Percentiles rank a stretch among this genome's conserved stretches.
Evolutionary conservation across 805 yeast genomes (phyloP).

Genomic region (Candida berthetii): DNA sequence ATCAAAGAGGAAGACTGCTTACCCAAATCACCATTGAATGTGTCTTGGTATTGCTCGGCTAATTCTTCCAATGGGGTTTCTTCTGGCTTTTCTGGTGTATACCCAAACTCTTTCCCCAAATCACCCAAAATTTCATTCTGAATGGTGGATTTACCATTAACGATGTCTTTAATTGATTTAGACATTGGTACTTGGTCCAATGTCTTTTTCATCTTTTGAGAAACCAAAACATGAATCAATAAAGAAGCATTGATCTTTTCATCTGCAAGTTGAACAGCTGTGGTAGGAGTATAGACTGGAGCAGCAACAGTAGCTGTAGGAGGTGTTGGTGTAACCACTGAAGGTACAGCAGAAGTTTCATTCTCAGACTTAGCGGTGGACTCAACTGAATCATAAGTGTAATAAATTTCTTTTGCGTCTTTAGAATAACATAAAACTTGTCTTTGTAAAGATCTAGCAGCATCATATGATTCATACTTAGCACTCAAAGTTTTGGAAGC

Average conservation of each 20-base stretch:
- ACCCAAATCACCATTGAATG: constrained; percentile 85
- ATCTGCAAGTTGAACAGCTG: constrained; percentile 81
- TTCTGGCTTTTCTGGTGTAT: constrained; percentile 98
- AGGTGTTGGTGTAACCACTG: constrained; percentile 50
- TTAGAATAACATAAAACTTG: constrained; percentile 93
- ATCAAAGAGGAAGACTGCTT: constrained; percentile 87
- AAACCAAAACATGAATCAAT: constrained; percentile 83
- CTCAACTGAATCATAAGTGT: constrained; percentile 71
- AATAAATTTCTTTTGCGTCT: constrained; percentile 94
- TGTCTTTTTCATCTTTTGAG: constrained; percentile 91
- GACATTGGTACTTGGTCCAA: constrained; percentile 79
- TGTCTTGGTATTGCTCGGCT: constrained; percentile 91
- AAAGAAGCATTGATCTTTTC: constrained; percentile 83
- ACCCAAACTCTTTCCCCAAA: constrained; percentile 95
- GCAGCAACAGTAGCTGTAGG: constrained; percentile 52
- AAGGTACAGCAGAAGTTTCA: constrained; percentile 28
- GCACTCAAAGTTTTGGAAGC: constrained; percentile 95
- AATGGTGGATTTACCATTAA: constrained; percentile 97
- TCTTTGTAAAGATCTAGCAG: constrained; percentile 81
- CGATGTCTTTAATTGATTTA: constrained; percentile 94
- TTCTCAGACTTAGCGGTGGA: constrained; percentile 24
- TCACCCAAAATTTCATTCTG: constrained; percentile 99
- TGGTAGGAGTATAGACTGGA: constrained; percentile 50
- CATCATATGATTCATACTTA: constrained; percentile 92
- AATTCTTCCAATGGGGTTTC: constrained; percentile 94